phyloP scores from a whole-genome alignment of 306 rosid genomes.

The Parietaria judaica region DNA sequence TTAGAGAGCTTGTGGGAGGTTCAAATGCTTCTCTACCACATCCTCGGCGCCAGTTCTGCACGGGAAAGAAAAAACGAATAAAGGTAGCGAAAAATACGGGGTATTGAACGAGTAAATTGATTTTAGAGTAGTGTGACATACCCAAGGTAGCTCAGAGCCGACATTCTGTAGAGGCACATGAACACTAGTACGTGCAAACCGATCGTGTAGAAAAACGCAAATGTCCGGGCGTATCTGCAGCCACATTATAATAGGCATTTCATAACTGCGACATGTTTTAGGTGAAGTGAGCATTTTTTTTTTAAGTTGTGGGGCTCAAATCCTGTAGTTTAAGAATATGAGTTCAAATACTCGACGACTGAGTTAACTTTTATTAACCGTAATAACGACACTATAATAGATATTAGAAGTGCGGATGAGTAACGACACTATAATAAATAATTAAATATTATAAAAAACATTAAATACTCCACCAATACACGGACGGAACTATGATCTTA shows the following conservation, averaged over 20 bases:
- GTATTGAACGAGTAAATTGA: not conserved
- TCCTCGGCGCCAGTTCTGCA: constrained; percentile 74
- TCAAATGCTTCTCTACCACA: constrained; percentile 34
- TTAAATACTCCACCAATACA: not conserved
- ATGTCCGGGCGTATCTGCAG: constrained; percentile 87
- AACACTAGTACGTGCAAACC: constrained; percentile 86
- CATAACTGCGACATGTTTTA: not conserved
- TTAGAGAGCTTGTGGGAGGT: constrained; percentile 50
- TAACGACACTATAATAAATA: too few species aligned
- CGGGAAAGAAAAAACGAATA: not conserved
- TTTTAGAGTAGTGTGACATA: constrained; percentile 14
- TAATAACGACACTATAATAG: too few species aligned
- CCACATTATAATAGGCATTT: not conserved
- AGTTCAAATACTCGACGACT: too few species aligned
- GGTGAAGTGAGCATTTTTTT: too few species aligned
- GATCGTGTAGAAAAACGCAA: constrained; percentile 91
- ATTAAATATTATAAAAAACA: too few species aligned
- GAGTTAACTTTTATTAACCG: too few species aligned
- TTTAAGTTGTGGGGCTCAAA: too few species aligned
- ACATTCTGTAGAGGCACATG: constrained; percentile 94
- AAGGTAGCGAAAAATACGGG: not conserved
- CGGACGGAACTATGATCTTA: constrained; percentile 30
- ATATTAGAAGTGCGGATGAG: too few species aligned
- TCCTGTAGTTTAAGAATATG: too few species aligned
- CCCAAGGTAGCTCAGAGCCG: constrained; percentile 89